Base-by-base conservation (phyloP, 768 basidiomycete genomes). In the Rhodotorula taiwanensis region DNA sequence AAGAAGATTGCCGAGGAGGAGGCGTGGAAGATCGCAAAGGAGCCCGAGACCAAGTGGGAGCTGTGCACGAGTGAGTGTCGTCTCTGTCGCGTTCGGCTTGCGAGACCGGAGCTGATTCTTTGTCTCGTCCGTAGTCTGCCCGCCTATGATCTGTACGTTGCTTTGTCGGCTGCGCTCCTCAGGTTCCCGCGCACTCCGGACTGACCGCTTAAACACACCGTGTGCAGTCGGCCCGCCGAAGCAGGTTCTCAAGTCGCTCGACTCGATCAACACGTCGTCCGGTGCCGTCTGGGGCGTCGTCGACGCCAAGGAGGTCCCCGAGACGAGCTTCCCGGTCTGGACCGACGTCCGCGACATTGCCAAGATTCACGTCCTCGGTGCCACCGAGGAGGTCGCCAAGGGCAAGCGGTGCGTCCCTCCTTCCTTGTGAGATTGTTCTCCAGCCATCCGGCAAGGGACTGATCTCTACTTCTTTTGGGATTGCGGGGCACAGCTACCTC, bases 1-100 rank as follows among this genome's bases (percentile, higher is more conserved):
- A 88, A 88, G 77, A 79, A 78, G 9, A 75, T 86, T 2, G 84
- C 85, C 0, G 87, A 89, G 75, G 78, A 77, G 76, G 79, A 80
- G 39, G 82, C 82, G 5, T 84, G 83, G 83, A 75, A 76, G 13
- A 80, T 79, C 64, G 73, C 79, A n/a, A 59, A 65, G 31, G 73
- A 80, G 44, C 64, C 79, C 45, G 75, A 82, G 64, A 80, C 81
- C 58, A 55, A 63, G 43, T 63, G 47, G 47, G 15, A 41, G 27
- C 56, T 57, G 5, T 52, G 30, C 16, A 18, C 27, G 18, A 11
- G 36, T 39, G 36, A 39, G 36, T 39, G 1, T 28, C 11, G 8
- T 44, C n/a, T 28, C 39, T 54, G 15, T 14, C 9, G n/a, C 9
- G 28, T 21, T 28, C 18, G 7, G 14, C 9, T 39, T 39, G 36